Evolutionary conservation across 352 stramenopile genomes (phyloP).

Genomic region (Phytophthora kernoviae): DNA sequence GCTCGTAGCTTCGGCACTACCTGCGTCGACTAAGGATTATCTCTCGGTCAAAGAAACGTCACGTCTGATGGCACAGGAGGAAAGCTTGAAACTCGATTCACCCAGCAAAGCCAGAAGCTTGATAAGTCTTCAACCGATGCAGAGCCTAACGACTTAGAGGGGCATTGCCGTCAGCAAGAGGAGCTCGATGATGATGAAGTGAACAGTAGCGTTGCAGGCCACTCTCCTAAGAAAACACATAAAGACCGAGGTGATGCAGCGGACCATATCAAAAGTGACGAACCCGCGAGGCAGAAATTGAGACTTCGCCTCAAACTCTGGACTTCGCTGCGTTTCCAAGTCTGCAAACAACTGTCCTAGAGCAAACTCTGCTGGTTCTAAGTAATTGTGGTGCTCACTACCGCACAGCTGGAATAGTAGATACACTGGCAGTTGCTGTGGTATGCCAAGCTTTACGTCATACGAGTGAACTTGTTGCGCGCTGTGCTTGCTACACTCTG

Average conservation of each 20-base stretch:
- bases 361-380: slow-evolving; percentile 68
- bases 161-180: slow-evolving; percentile 2
- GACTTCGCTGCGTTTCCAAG: slow-evolving; percentile 67
- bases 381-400: slow-evolving; percentile 72
- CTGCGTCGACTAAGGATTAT: slow-evolving; percentile 49
- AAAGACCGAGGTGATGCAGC: slow-evolving; percentile 9
- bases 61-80: slow-evolving; percentile 12
- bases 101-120: slow-evolving; percentile 2
- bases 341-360: slow-evolving; percentile 59
- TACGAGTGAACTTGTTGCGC: slow-evolving; percentile 70
- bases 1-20: slow-evolving; percentile 44
- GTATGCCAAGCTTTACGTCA: slow-evolving; percentile 59
- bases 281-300: slow-evolving; percentile 19
- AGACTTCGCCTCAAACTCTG: slow-evolving; percentile 27
- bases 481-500: slow-evolving; percentile 72
- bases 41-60: slow-evolving; percentile 41
- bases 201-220: slow-evolving; percentile 15
- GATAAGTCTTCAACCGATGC: neutral
- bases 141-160: slow-evolving; percentile 8
- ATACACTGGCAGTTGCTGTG: slow-evolving; percentile 61
- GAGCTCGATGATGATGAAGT: slow-evolving; percentile 29
- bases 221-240: slow-evolving; percentile 21
- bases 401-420: slow-evolving; percentile 39
- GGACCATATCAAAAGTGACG: slow-evolving; percentile 19
- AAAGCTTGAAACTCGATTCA: neutral